Evolutionary conservation across 768 basidiomycete species (phyloP).

Genomic region (Steccherinum ochraceum): DNA sequence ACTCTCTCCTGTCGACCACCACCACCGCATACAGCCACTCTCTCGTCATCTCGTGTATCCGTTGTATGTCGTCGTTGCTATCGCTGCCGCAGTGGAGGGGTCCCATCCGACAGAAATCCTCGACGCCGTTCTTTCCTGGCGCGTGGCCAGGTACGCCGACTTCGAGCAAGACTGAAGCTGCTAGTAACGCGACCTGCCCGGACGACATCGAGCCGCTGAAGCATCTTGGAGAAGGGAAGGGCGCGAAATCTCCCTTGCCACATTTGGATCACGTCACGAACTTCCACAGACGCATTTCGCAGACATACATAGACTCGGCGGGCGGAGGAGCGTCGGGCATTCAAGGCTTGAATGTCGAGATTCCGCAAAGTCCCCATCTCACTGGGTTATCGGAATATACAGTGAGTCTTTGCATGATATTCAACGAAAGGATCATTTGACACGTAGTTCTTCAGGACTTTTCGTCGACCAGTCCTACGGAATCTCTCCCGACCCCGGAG

Average conservation of each 20-base stretch:
- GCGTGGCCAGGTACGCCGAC: slow-evolving; percentile 34
- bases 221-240: not conserved
- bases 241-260: not conserved
- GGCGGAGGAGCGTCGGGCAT: not conserved
- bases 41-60: not conserved
- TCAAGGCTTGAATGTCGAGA: not conserved
- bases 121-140: slow-evolving; percentile 35
- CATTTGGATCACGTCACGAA: slow-evolving; percentile 25
- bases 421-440: too few species aligned
- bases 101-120: slow-evolving; percentile 13
- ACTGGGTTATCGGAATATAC: slow-evolving; percentile 6
- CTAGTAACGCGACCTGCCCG: slow-evolving; percentile 12
- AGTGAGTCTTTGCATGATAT: too few species aligned
- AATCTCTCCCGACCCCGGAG: not conserved
- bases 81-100: slow-evolving; percentile 2
- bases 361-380: slow-evolving; percentile 5
- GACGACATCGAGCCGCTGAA: slow-evolving; percentile 2
- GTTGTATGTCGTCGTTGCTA: slow-evolving; percentile 8
- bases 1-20: slow-evolving; percentile 2
- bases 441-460: slow-evolving; percentile 1
- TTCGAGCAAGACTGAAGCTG: slow-evolving; percentile 15
- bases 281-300: slow-evolving; percentile 23
- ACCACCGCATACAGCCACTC: not conserved
- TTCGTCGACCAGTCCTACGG: slow-evolving; percentile 5
- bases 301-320: not conserved